A percentile compares a stretch with the other conserved stretches of the same genome.
Evolutionary conservation across 768 basidiomycete genomes (phyloP).

Genomic region (Rhodotorula toruloides): DNA sequence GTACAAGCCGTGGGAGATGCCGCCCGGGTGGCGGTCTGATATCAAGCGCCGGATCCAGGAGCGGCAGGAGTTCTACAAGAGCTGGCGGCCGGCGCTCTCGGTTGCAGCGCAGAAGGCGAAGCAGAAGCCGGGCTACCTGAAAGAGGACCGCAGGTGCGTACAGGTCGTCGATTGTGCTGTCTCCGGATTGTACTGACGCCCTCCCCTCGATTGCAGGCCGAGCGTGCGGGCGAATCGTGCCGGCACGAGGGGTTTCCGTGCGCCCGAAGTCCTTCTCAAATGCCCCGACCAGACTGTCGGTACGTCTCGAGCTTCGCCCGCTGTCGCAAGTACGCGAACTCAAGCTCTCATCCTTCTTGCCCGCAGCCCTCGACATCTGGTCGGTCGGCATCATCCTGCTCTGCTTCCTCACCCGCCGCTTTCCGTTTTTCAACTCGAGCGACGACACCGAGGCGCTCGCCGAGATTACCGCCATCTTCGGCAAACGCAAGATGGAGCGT

Average conservation of each 20-base stretch:
- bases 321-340: neutral
- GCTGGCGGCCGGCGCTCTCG: slow-evolving; percentile 34
- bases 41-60: slow-evolving; percentile 20
- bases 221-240: slow-evolving; percentile 89
- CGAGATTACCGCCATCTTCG: slow-evolving; percentile 86
- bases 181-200: too few relatives aligned
- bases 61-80: slow-evolving; percentile 24
- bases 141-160: slow-evolving; percentile 52
- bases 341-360: neutral
- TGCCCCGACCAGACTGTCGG: slow-evolving; percentile 89
- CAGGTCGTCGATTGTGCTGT: too few relatives aligned
- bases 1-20: slow-evolving; percentile 44
- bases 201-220: too few relatives aligned
- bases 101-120: slow-evolving; percentile 49
- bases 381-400: slow-evolving; percentile 85
- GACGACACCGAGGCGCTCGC: slow-evolving; percentile 93
- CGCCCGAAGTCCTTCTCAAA: slow-evolving; percentile 92
- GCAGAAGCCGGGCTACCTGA: slow-evolving; percentile 68
- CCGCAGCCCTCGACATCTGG: slow-evolving; percentile 90
- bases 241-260: slow-evolving; percentile 92
- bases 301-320: slow-evolving; percentile 47
- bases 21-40: slow-evolving; percentile 14
- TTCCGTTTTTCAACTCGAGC: slow-evolving; percentile 86
- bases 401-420: slow-evolving; percentile 85
- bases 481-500: slow-evolving; percentile 73